phyloP scores from a whole-genome alignment of 768 basidiomycete genomes.

The Aureoboletus auriporus region DNA sequence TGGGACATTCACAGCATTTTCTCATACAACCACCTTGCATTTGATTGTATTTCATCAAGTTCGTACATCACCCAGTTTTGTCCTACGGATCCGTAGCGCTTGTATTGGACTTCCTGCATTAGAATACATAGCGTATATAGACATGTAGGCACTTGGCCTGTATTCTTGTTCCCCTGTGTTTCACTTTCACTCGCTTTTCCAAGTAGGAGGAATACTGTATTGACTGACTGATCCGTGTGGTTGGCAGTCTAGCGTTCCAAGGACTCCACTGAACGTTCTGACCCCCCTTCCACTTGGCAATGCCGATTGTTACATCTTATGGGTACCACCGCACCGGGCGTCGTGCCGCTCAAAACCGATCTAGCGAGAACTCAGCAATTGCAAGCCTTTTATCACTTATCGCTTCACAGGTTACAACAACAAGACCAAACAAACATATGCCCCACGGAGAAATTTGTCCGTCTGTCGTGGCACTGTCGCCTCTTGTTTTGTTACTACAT shows the following conservation, averaged over 20 bases:
- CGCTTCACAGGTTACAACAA: too few species aligned
- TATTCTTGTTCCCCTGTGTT: slow-evolving; percentile 19
- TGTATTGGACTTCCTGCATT: slow-evolving; percentile 11
- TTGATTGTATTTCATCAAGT: slow-evolving; percentile 10
- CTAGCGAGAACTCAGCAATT: too few species aligned
- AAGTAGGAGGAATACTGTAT: slow-evolving; percentile 7
- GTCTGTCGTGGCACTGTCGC: too few species aligned
- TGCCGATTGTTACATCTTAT: too few species aligned
- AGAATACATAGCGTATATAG: slow-evolving; percentile 7
- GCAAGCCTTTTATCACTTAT: too few species aligned
- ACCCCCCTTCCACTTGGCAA: too few species aligned
- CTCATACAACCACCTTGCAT: slow-evolving; percentile 6
- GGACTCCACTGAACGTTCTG: too few species aligned
- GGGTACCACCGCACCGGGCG: too few species aligned
- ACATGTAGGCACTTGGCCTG: slow-evolving; percentile 8
- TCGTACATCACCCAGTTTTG: slow-evolving; percentile 1
- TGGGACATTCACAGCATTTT: slow-evolving; percentile 4
- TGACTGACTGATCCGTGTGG: background rate
- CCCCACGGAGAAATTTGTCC: too few species aligned
- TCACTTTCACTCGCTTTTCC: slow-evolving; percentile 1
- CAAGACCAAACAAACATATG: too few species aligned
- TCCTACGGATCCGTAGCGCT: slow-evolving; percentile 7
- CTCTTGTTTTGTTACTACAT: too few species aligned
- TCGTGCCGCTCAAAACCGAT: too few species aligned
- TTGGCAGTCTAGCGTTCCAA: background rate